Conservation (phyloP, 331 rosid genomes). For the Malus hybrid region DNA sequence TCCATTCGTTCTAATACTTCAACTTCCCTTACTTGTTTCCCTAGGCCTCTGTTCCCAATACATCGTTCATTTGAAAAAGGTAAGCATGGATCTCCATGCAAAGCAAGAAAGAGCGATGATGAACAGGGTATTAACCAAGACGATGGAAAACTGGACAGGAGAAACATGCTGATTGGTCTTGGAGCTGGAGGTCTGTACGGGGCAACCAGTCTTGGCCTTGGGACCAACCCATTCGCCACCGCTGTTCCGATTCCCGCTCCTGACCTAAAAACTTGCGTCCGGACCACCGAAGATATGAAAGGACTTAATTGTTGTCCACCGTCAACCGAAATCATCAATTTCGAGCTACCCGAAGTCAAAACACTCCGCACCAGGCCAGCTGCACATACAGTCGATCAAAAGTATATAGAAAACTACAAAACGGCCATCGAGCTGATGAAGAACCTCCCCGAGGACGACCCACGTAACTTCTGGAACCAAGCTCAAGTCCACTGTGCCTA, state of each 20-base stretch:
- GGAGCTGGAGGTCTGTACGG: background rate
- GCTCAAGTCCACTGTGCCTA: slow-evolving; percentile 66
- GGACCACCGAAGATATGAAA: slow-evolving; percentile 10
- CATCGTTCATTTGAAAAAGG: background rate
- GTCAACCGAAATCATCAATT: slow-evolving; percentile 28
- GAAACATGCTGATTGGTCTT: background rate
- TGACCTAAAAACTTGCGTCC: slow-evolving; percentile 28
- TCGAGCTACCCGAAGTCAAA: background rate
- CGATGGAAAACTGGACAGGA: background rate
- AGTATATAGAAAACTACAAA: slow-evolving; percentile 34
- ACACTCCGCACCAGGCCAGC: slow-evolving; percentile 36
- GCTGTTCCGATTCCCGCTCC: slow-evolving; percentile 35
- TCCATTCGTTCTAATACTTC: too few species aligned
- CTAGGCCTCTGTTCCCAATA: background rate
- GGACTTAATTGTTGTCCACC: slow-evolving; percentile 48
- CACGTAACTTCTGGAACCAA: slow-evolving; percentile 46
- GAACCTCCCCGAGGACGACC: slow-evolving; percentile 44
- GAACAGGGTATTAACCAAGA: background rate
- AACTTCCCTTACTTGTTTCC: background rate
- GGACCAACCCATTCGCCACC: background rate
- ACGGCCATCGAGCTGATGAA: slow-evolving; percentile 47
- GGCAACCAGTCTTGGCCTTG: background rate
- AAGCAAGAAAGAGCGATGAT: background rate
- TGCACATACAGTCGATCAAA: slow-evolving; percentile 26
- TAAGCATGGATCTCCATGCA: background rate